phyloP scores from a whole-genome alignment of 1,284 basidiomycete species.

The Lignosus rhinocerotis region DNA sequence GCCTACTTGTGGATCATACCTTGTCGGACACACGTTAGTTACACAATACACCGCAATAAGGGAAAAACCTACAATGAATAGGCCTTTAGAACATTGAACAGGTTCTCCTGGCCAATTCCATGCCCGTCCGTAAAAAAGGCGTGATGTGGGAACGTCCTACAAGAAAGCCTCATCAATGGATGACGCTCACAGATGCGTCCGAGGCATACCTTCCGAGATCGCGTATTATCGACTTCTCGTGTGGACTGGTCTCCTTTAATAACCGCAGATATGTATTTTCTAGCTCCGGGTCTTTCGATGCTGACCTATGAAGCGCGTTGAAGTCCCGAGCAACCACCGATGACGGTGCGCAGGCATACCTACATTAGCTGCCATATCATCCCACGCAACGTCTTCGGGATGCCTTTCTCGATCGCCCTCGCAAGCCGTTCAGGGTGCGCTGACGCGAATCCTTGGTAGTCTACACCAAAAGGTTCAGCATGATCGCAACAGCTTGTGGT shows the following conservation, averaged over 20 bases:
- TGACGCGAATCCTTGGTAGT: conserved; percentile 85
- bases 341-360: conserved; percentile 19
- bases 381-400: conserved; percentile 83
- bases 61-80: conserved; percentile 75
- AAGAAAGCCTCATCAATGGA: conserved; percentile 1
- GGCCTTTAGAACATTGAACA: conserved; percentile 97
- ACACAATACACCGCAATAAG: conserved; percentile 6
- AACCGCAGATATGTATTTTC: conserved; percentile 85
- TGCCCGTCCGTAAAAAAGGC: conserved; percentile 92
- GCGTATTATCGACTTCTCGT: conserved; percentile 93
- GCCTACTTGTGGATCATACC: conserved; percentile 92
- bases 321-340: neutral
- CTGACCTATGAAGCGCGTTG: conserved; percentile 54
- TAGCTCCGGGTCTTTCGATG: conserved; percentile 86
- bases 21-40: conserved; percentile 34
- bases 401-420: conserved; percentile 88
- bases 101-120: conserved; percentile 92
- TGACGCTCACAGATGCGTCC: neutral
- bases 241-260: conserved; percentile 80
- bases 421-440: conserved; percentile 80
- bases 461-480: conserved; percentile 36
- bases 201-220: conserved; percentile 76
- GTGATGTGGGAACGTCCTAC: conserved; percentile 94
- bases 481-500: neutral
- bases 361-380: conserved; percentile 99